These are phyloP conservation scores for Daldinia eschscholtzii DNA, from an alignment of 2,329 filamentous ascomycete species.

Conservation along the genomic window DNA sequence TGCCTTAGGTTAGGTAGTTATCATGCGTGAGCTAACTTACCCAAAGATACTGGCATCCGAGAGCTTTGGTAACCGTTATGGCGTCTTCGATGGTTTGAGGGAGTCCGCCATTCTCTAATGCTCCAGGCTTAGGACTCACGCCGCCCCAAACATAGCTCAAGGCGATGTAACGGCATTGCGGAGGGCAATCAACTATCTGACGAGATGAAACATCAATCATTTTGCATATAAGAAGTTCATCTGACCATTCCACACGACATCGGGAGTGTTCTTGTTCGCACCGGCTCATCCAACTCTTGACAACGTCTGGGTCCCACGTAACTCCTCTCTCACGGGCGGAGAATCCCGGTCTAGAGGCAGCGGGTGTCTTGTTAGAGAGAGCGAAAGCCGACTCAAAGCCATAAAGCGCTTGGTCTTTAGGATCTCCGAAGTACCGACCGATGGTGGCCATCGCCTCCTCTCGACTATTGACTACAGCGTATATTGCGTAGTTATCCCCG, in stretches of 20 bases:
- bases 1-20: too few species aligned
- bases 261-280: not conserved
- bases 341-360: not conserved
- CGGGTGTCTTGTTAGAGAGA: not conserved
- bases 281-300: not conserved
- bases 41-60: not conserved
- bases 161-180: conserved; percentile 12
- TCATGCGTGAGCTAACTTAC: not conserved
- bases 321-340: not conserved
- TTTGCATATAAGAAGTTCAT: conserved; percentile 8
- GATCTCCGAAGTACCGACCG: not conserved
- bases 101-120: conserved; percentile 11
- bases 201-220: conserved; percentile 22
- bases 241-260: not conserved
- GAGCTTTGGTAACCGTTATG: not conserved
- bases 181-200: conserved; percentile 15
- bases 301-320: not conserved
- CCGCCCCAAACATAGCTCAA: conserved; percentile 48
- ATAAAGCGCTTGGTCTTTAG: not conserved
- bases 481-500: not conserved
- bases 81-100: not conserved
- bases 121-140: conserved; percentile 44
- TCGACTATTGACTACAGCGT: not conserved
- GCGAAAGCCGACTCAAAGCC: not conserved
- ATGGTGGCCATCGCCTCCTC: not conserved